Evolutionary conservation across 2,329 filamentous ascomycete species (phyloP), one percentile per base, ranked within the genome.

Genomic region (Leptographium wingfieldii): DNA sequence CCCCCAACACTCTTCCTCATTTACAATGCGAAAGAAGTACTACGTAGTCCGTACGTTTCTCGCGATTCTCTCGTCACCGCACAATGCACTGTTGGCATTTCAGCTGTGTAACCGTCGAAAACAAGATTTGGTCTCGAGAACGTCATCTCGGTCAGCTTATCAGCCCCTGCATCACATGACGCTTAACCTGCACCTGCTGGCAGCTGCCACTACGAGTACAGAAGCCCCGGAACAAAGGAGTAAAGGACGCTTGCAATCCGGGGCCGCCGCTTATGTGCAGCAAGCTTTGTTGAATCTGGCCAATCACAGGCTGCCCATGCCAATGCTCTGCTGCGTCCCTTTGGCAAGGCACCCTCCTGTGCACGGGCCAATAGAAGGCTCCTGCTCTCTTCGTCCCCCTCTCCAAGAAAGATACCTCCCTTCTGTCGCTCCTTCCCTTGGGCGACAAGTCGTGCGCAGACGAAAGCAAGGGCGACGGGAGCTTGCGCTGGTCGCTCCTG

Each of bases 401-500:
- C 40, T 16, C 55, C 56, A 16, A 22, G 29, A 40, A 55, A 43
- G 54, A 29, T 40, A 40, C 22, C 35, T 40, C 53, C 12, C 55
- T 12, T 35, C 31, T n/a, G 25, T 19, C 27, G 35, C 38, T 48
- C 48, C 33, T 33, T 22, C 19, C 59, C 22, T 27, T 52, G 46
- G 48, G 31, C 46, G 33, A 33, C 48, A 22, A 43, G 22, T 49
- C 57, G 46, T 38, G 29, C 16, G 46, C 25, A 25, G 29, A 35
- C 25, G 33, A 38, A 31, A 22, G 33, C 57, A 29, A 49, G 29
- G 29, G 57, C 46, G 35, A 46, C 27, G 55, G 43, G 55, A 60
- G 55, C 60, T 59, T 63, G 59, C 62, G 57, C 60, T 59, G 60
- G 60, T 59, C 49, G 60, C 40, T 52, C 14, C 55, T 56, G 40